Base-by-base conservation (phyloP, 805 yeast species). In the Wickerhamomyces strasburgensis region DNA sequence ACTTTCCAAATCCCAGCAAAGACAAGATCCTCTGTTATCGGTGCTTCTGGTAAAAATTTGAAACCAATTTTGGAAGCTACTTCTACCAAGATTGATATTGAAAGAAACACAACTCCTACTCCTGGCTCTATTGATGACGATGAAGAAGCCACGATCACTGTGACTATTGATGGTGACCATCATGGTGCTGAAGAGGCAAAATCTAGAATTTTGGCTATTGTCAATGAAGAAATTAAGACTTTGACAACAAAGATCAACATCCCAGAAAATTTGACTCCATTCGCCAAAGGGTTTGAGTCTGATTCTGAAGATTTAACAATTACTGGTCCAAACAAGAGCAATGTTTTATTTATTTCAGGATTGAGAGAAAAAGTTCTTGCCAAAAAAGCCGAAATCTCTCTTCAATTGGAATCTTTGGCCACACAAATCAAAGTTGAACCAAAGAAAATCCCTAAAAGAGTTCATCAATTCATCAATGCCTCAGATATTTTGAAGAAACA, bases 111-210 rank as follows among this genome's bases (percentile, higher is more conserved):
- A 19, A 21, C 25, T 8, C 60, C 61, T 19, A 61, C 58, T 30
- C 62, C 69, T 27, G 68, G 57, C 26, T 75, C 68, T 38, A 86
- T 80, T 45, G 58, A 76, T 35, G 75, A 74, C 51, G 80, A 80
- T 26, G 75, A 68, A 33, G 60, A 81, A 26, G 74, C 68, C 34
- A 57, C 73, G n/a, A 69, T 83, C 23, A 65, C 68, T 24, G 80
- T 89, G 37, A 63, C 77, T 19, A 66, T 89, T 38, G 82, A 76
- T 42, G 98, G 97, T 63, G 95, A 88, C 55, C 72, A 75, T 42
- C 94, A 84, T 56, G 88, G 96, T 38, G 84, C 84, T 49, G 73
- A 70, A 45, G 70, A 71, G 34, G 96, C 97, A 21, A 81, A 81
- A 54, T 58, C 64, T 25, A 76, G 70, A 55, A 87, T 90, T 46